phyloP scores from a whole-genome alignment of 805 yeast species.

The Cyberlindnera japonica region DNA sequence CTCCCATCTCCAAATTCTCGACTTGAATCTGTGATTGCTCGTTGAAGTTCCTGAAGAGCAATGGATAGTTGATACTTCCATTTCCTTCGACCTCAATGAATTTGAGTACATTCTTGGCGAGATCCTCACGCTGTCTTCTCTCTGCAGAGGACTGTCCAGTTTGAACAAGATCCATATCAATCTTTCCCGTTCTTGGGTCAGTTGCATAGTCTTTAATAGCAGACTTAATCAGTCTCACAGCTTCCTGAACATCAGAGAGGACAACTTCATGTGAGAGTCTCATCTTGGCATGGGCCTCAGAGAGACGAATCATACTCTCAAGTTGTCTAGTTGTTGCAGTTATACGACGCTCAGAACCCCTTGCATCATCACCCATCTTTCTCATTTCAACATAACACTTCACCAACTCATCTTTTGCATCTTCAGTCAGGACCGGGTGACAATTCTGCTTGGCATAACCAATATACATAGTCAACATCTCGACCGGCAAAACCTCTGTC shows the following conservation, averaged over 20 bases:
- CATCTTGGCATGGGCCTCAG: conserved; percentile 98
- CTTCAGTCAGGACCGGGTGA: conserved; percentile 75
- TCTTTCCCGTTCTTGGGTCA: conserved; percentile 94
- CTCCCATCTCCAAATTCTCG: conserved; percentile 68
- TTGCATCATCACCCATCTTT: conserved; percentile 85
- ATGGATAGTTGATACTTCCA: conserved; percentile 52
- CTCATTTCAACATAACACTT: conserved; percentile 90
- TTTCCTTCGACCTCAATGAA: conserved; percentile 46
- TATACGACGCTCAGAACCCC: conserved; percentile 82
- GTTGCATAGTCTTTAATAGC: conserved; percentile 98
- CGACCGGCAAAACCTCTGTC: conserved; percentile 75
- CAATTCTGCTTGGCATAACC: conserved; percentile 88
- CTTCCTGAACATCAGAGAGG: conserved; percentile 82
- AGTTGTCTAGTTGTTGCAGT: conserved; percentile 98
- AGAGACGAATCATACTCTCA: conserved; percentile 89
- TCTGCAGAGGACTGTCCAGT: conserved; percentile 92
- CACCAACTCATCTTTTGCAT: conserved; percentile 82
- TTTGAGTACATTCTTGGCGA: conserved; percentile 55
- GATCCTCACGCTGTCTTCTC: conserved; percentile 70
- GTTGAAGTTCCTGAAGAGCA: conserved; percentile 56
- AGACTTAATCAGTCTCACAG: conserved; percentile 85
- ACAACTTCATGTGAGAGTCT: conserved; percentile 70
- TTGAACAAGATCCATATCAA: conserved; percentile 95
- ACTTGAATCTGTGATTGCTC: conserved; percentile 62
- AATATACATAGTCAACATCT: conserved; percentile 81